Evolutionary conservation across 192 early-diverging fungal species (phyloP), one percentile per base, ranked within the genome.

Genomic region (Rhizophagus sp.): DNA sequence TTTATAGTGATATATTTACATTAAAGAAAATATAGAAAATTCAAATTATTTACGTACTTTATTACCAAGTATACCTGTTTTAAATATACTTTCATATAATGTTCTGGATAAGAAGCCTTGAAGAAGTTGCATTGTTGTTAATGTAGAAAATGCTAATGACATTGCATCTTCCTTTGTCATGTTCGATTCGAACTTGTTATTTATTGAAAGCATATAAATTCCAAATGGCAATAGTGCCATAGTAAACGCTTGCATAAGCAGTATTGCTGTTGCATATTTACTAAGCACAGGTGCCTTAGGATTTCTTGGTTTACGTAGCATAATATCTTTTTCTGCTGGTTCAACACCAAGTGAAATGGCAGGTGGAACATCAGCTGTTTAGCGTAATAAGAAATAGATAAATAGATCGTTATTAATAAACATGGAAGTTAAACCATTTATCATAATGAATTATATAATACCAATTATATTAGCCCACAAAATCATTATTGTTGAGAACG

Each of bases 381-480:
- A 5, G 65, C 39, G 39, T 24, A 3, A 47, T 47, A 36, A 47
- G 79, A 79, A 75, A 61, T 22, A 44, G 68, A 15, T 22, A 44
- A 44, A 15, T 50, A 36, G 34, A 36, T 50, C 9, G 44, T 47
- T 47, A 12, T 47, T 10, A 47, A 47, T 47, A 12, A 47, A 47
- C 2, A 79, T 41, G 15, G 17, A 50, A n/a, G 11, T 33, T 10
- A 47, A 47, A 41, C 27, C 17, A 33, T 52, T 8, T 25, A 10
- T 15, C 49, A 17, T 27, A 34, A 12, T 19, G 34, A 3, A 9
- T 4, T 22, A 25, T 10, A 13, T 22, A 34, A 75, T 88, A 86
- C 87, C 89, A 83, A 98, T 96, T 62, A 99, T 97, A 84, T 99
- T 99, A 7, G 97, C 96, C 94, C 94, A 97, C 65, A 98, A 86